These are phyloP conservation scores for Thelonectria rubi DNA, from an alignment of 2,329 filamentous ascomycete species.

Conservation along the genomic window DNA sequence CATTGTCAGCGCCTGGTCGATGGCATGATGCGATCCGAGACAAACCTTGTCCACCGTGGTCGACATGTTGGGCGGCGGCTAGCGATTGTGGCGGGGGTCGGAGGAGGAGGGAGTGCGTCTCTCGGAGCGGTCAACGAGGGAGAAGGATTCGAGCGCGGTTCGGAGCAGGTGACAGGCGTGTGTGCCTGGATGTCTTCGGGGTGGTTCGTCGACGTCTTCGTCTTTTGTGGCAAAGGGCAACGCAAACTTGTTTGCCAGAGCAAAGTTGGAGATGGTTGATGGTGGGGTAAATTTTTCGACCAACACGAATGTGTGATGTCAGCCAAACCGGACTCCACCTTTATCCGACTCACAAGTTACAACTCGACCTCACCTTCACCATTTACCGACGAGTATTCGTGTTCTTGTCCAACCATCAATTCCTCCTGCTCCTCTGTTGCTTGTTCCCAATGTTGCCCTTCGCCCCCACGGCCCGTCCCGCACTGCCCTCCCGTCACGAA, in stretches of 20 bases:
- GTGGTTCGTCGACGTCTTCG: background rate
- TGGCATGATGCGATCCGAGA: slow-evolving; percentile 18
- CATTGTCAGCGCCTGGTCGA: slow-evolving; percentile 42
- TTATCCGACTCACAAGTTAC: background rate
- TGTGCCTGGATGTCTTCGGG: slow-evolving; percentile 4
- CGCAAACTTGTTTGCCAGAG: slow-evolving; percentile 4
- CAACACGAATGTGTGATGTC: slow-evolving; percentile 45
- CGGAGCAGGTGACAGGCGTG: slow-evolving; percentile 18
- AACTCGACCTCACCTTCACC: background rate
- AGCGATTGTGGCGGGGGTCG: background rate
- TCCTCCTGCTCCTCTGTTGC: background rate
- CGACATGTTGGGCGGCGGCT: slow-evolving; percentile 73
- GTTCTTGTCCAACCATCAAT: slow-evolving; percentile 2
- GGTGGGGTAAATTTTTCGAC: slow-evolving; percentile 54
- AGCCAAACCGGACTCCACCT: slow-evolving; percentile 32
- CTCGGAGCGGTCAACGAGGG: slow-evolving; percentile 13
- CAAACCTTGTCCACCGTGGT: slow-evolving; percentile 95
- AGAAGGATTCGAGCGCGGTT: slow-evolving; percentile 26
- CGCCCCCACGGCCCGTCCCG: background rate
- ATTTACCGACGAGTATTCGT: background rate
- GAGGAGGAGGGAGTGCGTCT: slow-evolving; percentile 2
- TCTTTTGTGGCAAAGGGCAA: background rate
- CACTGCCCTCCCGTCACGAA: background rate
- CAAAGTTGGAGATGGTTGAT: slow-evolving; percentile 42
- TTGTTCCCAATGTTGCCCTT: background rate